Evolutionary conservation across 2,329 filamentous ascomycete species (phyloP).

Genomic region (Pyrenophora teres): DNA sequence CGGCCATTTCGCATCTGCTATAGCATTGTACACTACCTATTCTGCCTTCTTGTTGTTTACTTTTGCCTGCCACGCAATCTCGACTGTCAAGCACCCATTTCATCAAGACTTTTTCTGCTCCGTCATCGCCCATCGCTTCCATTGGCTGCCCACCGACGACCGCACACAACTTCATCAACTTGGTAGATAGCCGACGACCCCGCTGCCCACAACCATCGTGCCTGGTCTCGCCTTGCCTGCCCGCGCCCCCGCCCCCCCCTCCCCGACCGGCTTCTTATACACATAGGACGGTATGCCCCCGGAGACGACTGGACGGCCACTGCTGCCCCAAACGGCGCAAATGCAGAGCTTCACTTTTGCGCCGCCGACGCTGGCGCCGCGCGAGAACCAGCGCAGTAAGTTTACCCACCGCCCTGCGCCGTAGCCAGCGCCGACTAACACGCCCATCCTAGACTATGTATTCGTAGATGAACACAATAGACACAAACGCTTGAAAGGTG

Average conservation of each 20-base stretch:
- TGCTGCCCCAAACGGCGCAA: slow-evolving; percentile 69
- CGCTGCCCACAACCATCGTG: slow-evolving; percentile 35
- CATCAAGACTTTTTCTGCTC: slow-evolving; percentile 28
- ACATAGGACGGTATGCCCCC: slow-evolving; percentile 59
- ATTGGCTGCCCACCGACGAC: slow-evolving; percentile 35
- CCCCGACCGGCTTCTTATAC: slow-evolving; percentile 6
- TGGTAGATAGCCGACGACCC: slow-evolving; percentile 40
- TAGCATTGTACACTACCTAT: slow-evolving; percentile 34
- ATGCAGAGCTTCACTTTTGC: slow-evolving; percentile 80
- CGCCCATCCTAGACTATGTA: slow-evolving; percentile 76
- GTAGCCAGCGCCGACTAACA: slow-evolving; percentile 21
- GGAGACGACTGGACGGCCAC: slow-evolving; percentile 64
- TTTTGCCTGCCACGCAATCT: slow-evolving; percentile 19
- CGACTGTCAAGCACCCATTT: slow-evolving; percentile 3
- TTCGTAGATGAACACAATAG: slow-evolving; percentile 99
- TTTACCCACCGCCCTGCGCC: slow-evolving; percentile 15
- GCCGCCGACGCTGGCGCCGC: slow-evolving; percentile 65
- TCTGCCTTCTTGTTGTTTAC: slow-evolving; percentile 20
- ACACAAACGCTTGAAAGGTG: slow-evolving; percentile 95
- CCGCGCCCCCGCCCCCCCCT: no score
- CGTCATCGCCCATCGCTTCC: slow-evolving; percentile 18
- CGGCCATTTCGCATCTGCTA: slow-evolving; percentile 43
- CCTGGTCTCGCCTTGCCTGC: slow-evolving; percentile 17
- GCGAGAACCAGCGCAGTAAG: slow-evolving; percentile 86
- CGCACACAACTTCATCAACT: slow-evolving; percentile 31